Conservation (phyloP, 495 filamentous ascomycete species). For the Hypoxylon intermedium region DNA sequence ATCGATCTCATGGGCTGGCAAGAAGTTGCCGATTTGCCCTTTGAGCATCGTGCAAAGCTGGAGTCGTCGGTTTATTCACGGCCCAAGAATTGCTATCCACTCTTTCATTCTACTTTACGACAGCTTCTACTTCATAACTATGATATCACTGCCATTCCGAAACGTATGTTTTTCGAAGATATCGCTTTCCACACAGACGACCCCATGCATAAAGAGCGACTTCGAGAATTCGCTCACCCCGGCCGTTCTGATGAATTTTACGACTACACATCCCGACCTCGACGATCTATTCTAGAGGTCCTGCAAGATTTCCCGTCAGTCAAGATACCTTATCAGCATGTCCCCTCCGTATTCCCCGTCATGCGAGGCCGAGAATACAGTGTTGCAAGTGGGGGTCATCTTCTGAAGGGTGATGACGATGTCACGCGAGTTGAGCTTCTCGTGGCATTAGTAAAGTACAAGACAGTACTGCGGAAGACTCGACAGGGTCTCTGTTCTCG, state of each 20-base stretch:
- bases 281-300: constrained; percentile 89
- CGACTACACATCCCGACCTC: constrained; percentile 93
- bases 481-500: constrained; percentile 89
- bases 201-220: constrained; percentile 75
- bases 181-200: constrained; percentile 77
- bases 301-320: constrained; percentile 88
- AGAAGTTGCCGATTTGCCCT: constrained; percentile 67
- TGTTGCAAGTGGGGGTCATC: constrained; percentile 74
- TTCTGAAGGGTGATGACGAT: background rate
- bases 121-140: constrained; percentile 79
- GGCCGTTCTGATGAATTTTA: constrained; percentile 86
- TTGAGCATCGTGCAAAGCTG: constrained; percentile 53
- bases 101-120: constrained; percentile 69
- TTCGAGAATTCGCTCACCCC: constrained; percentile 80
- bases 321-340: constrained; percentile 76
- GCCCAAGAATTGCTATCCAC: constrained; percentile 42
- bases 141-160: constrained; percentile 87
- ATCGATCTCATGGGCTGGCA: constrained; percentile 80
- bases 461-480: constrained; percentile 83
- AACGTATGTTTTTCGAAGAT: constrained; percentile 79
- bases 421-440: constrained; percentile 72
- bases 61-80: constrained; percentile 24
- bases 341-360: constrained; percentile 72
- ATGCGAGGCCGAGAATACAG: constrained; percentile 86
- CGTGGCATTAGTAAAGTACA: constrained; percentile 90